phyloP scores from a whole-genome alignment of 306 rosid species.

The Acacia confusa region DNA sequence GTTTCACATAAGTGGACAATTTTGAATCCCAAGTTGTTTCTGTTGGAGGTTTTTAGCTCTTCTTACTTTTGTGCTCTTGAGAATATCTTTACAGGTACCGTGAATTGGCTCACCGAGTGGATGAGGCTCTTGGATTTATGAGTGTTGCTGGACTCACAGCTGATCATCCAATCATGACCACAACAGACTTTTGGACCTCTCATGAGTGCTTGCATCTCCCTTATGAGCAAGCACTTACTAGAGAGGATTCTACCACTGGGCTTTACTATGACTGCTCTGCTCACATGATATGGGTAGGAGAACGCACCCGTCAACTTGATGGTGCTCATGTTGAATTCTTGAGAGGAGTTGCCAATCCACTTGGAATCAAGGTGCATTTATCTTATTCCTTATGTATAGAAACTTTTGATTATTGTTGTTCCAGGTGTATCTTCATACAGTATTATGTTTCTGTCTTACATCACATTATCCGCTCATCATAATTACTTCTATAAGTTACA shows the following conservation, averaged over 20 bases:
- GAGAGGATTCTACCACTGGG: conserved; percentile 58
- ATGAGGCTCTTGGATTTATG: conserved; percentile 23
- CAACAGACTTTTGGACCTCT: conserved; percentile 63
- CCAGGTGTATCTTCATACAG: background rate
- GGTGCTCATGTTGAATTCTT: conserved; percentile 64
- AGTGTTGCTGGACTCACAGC: conserved; percentile 10
- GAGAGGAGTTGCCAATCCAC: conserved; percentile 60
- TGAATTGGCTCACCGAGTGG: conserved; percentile 16
- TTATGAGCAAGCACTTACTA: conserved; percentile 56
- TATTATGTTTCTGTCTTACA: conserved; percentile 10
- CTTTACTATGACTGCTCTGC: conserved; percentile 60
- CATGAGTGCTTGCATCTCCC: conserved; percentile 61
- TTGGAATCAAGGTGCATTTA: conserved; percentile 54
- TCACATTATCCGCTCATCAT: conserved; percentile 9
- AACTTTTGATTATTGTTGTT: background rate
- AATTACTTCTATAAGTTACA: conserved; percentile 2
- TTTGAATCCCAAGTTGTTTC: background rate
- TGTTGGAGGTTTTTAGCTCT: background rate
- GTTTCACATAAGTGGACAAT: background rate
- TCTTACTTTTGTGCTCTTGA: background rate
- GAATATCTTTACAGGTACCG: conserved; percentile 3
- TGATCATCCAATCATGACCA: conserved; percentile 29
- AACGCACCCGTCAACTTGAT: conserved; percentile 61
- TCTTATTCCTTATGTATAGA: background rate
- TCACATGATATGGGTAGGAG: conserved; percentile 65